These are phyloP conservation scores for Boehmeria nivea DNA, from an alignment of 306 rosid genomes.

Conservation along the genomic window DNA sequence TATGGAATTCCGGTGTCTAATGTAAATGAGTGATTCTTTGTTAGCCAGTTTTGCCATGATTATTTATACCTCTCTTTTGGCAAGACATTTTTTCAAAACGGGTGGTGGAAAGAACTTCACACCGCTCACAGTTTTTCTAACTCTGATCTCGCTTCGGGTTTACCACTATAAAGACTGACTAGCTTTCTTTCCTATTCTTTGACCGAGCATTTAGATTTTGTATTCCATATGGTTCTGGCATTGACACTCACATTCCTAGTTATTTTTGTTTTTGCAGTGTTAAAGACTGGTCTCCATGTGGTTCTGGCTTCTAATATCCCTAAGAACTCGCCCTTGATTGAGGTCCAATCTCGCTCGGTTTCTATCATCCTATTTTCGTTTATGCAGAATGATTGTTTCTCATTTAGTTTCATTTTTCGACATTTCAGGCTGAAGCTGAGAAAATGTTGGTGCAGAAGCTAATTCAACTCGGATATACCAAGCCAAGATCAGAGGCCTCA, in stretches of 20 bases:
- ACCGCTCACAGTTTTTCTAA: no score
- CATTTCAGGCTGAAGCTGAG: slow-evolving; percentile 70
- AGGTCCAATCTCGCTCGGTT: slow-evolving; percentile 36
- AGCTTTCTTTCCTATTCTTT: background rate
- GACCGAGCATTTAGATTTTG: no score
- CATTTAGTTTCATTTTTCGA: slow-evolving; percentile 17
- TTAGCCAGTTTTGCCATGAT: no score
- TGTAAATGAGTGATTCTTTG: no score
- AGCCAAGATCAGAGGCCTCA: background rate
- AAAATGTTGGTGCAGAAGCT: slow-evolving; percentile 73
- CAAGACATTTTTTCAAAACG: no score
- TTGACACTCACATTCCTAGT: background rate
- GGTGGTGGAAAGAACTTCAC: no score
- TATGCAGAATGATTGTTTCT: background rate
- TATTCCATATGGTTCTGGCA: no score
- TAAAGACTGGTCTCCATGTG: slow-evolving; percentile 72
- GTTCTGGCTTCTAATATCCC: slow-evolving; percentile 85
- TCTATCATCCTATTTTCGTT: background rate
- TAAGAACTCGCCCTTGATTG: slow-evolving; percentile 63
- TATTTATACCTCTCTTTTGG: no score
- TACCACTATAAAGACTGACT: no score
- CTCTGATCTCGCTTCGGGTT: no score
- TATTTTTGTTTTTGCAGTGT: slow-evolving; percentile 36
- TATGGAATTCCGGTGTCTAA: no score
- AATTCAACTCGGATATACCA: slow-evolving; percentile 51